phyloP scores from a whole-genome alignment of 2,329 filamentous ascomycete genomes.

The Chrysoporthe cubensis region DNA sequence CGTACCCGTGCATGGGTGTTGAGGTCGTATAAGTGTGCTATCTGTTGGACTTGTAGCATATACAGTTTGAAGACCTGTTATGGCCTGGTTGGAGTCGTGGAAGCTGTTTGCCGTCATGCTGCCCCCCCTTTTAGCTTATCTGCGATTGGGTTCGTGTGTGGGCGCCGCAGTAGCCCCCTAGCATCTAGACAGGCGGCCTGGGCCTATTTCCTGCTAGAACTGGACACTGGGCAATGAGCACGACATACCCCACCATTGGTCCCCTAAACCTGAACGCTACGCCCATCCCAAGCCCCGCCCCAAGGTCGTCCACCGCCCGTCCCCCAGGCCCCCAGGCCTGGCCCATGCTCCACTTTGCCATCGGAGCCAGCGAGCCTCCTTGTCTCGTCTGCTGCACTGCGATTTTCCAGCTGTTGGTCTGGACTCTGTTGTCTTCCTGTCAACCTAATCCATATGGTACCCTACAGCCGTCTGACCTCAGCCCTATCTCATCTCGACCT shows the following conservation, averaged over 20 bases:
- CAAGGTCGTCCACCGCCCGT: constrained; percentile 4
- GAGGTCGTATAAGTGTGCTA: background rate
- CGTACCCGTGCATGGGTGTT: background rate
- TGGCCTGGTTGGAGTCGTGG: background rate
- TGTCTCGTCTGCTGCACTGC: constrained; percentile 20
- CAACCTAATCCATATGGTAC: constrained; percentile 12
- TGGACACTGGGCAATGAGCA: background rate
- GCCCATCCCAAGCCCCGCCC: constrained; percentile 8
- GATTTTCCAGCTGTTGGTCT: constrained; percentile 27
- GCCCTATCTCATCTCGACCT: constrained; percentile 33
- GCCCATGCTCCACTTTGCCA: constrained; percentile 19
- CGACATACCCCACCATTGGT: constrained; percentile 1
- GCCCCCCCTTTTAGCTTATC: constrained; percentile 14
- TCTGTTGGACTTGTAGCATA: background rate
- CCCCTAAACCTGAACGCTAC: background rate
- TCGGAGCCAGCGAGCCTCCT: constrained; percentile 6
- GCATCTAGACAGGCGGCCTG: background rate
- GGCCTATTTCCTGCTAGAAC: background rate
- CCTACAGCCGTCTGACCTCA: constrained; percentile 28
- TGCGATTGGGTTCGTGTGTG: background rate
- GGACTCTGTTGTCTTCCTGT: constrained; percentile 17
- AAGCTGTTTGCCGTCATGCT: constrained; percentile 3
- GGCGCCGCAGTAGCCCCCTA: background rate
- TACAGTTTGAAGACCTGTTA: background rate
- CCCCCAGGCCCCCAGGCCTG: constrained; percentile 7